Percentiles rank a stretch among this genome's conserved stretches.
phyloP scores from a whole-genome alignment of 1,284 basidiomycete species.

The Rhodotorula glutinis region DNA sequence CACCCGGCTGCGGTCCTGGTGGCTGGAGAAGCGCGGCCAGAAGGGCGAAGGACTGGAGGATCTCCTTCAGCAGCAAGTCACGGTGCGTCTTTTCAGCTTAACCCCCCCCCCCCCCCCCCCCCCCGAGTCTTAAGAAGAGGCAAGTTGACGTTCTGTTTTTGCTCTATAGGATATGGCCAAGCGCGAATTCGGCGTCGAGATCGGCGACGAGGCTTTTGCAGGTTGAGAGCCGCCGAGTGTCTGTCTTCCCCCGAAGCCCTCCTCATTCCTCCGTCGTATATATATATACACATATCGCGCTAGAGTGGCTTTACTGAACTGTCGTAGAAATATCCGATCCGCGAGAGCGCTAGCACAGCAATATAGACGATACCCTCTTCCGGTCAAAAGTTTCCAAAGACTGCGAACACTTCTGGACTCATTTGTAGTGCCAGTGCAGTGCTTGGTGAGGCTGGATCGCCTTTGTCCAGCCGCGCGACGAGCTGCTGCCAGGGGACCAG shows the following conservation, averaged over 20 bases:
- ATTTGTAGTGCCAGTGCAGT: no score
- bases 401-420: no score
- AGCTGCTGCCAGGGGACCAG: not conserved
- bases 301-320: no score
- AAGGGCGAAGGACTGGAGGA: slow-evolving; percentile 45
- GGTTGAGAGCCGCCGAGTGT: not conserved
- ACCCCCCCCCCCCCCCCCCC: slow-evolving; percentile 42
- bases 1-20: slow-evolving; percentile 47
- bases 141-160: no score
- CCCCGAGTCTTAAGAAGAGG: no score
- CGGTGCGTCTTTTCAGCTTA: slow-evolving; percentile 14
- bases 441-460: no score
- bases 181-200: slow-evolving; percentile 54
- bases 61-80: slow-evolving; percentile 46
- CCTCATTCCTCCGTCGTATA: not conserved
- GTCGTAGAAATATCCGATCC: no score
- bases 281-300: no score
- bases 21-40: slow-evolving; percentile 36
- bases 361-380: no score
- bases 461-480: no score
- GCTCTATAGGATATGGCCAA: slow-evolving; percentile 48
- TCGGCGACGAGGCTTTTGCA: slow-evolving; percentile 21
- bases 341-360: no score
- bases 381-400: no score
- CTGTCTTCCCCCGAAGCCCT: not conserved